A percentile compares a stretch with the other conserved stretches of the same genome.
Conservation (phyloP, 202 grass and related monocot species). For the Hordeum pubiflorum region DNA sequence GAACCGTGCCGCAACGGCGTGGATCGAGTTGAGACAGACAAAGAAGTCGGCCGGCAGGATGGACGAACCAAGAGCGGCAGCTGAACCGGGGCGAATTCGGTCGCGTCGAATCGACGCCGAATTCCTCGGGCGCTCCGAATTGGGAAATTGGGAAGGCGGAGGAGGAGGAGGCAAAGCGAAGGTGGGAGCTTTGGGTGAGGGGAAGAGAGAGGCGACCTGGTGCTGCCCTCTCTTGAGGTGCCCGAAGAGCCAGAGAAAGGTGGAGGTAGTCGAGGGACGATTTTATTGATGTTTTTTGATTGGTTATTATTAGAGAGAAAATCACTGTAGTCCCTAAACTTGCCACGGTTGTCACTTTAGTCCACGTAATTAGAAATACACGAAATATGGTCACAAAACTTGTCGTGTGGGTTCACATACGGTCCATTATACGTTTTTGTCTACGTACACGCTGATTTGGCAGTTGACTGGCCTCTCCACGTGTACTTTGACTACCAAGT, state of each 20-base stretch:
- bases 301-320: background rate
- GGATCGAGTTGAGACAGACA: background rate
- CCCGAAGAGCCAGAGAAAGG: conserved; percentile 4
- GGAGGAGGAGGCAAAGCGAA: background rate
- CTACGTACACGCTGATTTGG: too few relatives aligned
- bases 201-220: background rate
- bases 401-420: too few relatives aligned
- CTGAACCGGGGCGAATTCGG: background rate
- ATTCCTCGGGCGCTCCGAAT: background rate
- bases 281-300: conserved; percentile 20
- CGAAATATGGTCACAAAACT: too few relatives aligned
- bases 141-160: conserved; percentile 19
- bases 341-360: too few relatives aligned
- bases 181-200: conserved; percentile 15
- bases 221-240: conserved; percentile 9
- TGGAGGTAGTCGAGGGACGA: background rate
- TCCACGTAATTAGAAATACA: too few relatives aligned
- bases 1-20: background rate
- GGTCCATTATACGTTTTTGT: too few relatives aligned
- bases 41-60: background rate
- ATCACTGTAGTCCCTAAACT: too few relatives aligned
- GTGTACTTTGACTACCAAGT: too few relatives aligned
- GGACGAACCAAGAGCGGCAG: background rate
- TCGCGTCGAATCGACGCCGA: conserved; percentile 6
- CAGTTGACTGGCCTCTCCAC: too few relatives aligned